A percentile compares a stretch with the other conserved stretches of the same genome.
These are phyloP conservation scores for Nicotiana undulata DNA, from an alignment of 257 asterid species.

Conservation along the genomic window DNA sequence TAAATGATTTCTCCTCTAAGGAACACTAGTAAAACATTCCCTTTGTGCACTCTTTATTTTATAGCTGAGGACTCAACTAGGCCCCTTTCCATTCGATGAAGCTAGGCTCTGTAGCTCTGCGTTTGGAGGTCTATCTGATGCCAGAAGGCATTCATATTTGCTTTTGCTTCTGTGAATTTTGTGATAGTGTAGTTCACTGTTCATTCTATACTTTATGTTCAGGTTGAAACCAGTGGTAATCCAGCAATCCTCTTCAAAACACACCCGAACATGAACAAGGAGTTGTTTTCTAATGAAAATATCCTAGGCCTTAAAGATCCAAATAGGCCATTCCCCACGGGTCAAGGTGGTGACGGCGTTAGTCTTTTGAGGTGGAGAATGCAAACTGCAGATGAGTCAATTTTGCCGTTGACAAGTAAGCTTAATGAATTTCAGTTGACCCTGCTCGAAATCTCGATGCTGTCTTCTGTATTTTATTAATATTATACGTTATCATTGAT, in stretches of 20 bases:
- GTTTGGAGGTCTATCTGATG: not conserved
- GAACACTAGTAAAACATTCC: not conserved
- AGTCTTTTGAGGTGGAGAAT: conserved; percentile 86
- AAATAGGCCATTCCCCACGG: conserved; percentile 69
- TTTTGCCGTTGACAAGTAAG: conserved; percentile 87
- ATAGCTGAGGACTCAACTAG: not conserved
- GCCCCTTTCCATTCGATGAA: not conserved
- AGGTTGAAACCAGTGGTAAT: conserved; percentile 84
- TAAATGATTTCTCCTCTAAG: not conserved
- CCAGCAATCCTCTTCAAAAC: conserved; percentile 75
- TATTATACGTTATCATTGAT: conserved; percentile 6
- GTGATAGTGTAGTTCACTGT: conserved; percentile 4
- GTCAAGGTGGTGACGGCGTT: conserved; percentile 79
- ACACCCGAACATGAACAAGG: conserved; percentile 91
- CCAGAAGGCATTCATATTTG: not conserved
- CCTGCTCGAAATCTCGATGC: not conserved
- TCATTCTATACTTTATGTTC: conserved; percentile 17
- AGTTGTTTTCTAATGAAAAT: conserved; percentile 65
- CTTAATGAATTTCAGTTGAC: conserved; percentile 4
- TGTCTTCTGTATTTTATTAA: conserved; percentile 1
- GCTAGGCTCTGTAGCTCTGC: not conserved
- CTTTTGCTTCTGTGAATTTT: conserved; percentile 9
- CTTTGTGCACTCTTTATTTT: not conserved
- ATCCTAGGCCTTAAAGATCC: conserved; percentile 81
- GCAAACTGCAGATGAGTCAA: conserved; percentile 81